These are phyloP conservation scores for Grosmannia clavigera DNA, from an alignment of 2,329 filamentous ascomycete species.

Conservation along the genomic window DNA sequence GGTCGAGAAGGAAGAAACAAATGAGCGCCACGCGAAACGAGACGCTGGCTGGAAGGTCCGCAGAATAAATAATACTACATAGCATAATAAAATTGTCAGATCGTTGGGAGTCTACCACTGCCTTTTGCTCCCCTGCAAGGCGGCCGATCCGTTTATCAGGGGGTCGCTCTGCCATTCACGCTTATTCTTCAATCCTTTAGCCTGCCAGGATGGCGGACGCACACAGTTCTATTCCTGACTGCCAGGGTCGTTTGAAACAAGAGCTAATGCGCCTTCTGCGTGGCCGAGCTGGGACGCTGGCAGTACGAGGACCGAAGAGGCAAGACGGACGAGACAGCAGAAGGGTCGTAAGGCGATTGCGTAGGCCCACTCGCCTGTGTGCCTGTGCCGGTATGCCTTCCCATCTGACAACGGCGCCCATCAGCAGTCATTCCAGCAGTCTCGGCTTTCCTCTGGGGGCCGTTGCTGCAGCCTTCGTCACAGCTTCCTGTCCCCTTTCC, in stretches of 20 bases:
- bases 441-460: too few relatives aligned
- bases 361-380: neutral
- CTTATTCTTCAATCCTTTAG: neutral
- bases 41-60: too few relatives aligned
- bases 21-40: too few relatives aligned
- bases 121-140: neutral
- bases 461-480: too few relatives aligned
- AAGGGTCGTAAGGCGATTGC: too few relatives aligned
- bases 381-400: neutral
- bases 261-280: neutral
- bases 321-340: neutral
- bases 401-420: too few relatives aligned
- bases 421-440: too few relatives aligned
- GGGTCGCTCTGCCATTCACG: neutral
- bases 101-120: too few relatives aligned
- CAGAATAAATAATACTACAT: too few relatives aligned
- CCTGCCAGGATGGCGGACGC: neutral
- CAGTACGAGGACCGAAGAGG: neutral
- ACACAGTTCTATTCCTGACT: neutral
- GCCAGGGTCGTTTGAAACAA: neutral
- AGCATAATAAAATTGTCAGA: too few relatives aligned
- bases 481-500: neutral
- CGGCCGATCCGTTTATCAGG: neutral
- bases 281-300: neutral
- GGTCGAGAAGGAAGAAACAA: too few relatives aligned